phyloP scores from a whole-genome alignment of 2,329 filamentous ascomycete genomes.

The Diaporthe ampelina region DNA sequence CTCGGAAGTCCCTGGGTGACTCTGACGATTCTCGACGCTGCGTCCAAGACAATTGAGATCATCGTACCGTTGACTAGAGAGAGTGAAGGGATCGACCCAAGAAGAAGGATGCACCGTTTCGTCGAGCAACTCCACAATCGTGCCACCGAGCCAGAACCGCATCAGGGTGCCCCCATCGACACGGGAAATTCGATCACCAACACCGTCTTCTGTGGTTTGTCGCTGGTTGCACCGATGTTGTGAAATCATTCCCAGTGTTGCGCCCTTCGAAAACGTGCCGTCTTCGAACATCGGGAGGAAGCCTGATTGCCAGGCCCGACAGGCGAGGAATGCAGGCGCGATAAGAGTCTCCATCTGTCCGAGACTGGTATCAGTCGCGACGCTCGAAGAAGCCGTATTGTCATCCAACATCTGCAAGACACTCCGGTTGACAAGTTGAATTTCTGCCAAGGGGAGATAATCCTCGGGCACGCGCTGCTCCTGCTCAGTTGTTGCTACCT shows the following conservation, averaged over 20 bases:
- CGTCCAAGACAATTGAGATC: too few species aligned
- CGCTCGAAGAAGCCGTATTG: not conserved
- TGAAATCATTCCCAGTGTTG: not conserved
- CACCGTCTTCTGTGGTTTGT: not conserved
- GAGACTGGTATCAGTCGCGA: not conserved
- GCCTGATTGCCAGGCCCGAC: conserved; percentile 35
- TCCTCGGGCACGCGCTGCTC: not conserved
- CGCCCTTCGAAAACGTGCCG: not conserved
- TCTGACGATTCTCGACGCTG: too few species aligned
- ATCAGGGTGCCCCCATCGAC: not conserved
- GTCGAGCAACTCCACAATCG: conserved; percentile 25
- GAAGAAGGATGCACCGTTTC: not conserved
- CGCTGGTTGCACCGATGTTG: not conserved
- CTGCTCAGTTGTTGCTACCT: not conserved
- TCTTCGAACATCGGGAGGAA: conserved; percentile 31
- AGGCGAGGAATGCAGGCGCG: conserved; percentile 35
- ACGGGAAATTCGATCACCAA: not conserved
- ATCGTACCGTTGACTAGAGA: not conserved
- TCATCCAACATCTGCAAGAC: not conserved
- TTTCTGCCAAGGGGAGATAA: conserved; percentile 33
- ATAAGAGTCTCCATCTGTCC: conserved; percentile 1
- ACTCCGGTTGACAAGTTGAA: conserved; percentile 24
- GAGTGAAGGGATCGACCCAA: conserved; percentile 30
- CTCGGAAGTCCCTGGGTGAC: not conserved
- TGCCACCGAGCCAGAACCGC: conserved; percentile 34